A percentile compares a stretch with the other conserved stretches of the same genome.
phyloP scores from a whole-genome alignment of 2,329 filamentous ascomycete genomes.

The Pseudogymnoascus sp. region DNA sequence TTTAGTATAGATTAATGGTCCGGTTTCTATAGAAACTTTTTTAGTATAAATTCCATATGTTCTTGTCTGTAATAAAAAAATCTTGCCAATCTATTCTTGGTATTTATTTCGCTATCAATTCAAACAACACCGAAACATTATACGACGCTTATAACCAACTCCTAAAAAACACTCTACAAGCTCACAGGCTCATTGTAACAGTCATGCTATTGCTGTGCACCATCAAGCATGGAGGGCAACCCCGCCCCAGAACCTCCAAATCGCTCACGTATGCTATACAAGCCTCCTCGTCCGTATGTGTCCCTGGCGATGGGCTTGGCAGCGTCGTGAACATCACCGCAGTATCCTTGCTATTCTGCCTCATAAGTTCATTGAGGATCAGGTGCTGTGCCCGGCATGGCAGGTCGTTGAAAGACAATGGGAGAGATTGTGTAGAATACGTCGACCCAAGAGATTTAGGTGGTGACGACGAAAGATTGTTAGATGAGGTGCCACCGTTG shows the following conservation, averaged over 20 bases:
- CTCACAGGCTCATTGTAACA: slow-evolving; percentile 65
- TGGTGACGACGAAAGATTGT: slow-evolving; percentile 16
- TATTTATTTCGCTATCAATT: slow-evolving; percentile 1
- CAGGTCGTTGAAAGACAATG: slow-evolving; percentile 78
- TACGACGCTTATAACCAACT: slow-evolving; percentile 11
- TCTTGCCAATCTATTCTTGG: background rate
- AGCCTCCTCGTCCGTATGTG: slow-evolving; percentile 58
- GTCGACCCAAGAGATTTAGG: slow-evolving; percentile 29
- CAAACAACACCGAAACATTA: background rate
- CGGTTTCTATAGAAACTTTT: background rate
- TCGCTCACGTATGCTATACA: slow-evolving; percentile 69
- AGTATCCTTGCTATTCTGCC: slow-evolving; percentile 57
- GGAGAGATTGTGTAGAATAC: slow-evolving; percentile 53
- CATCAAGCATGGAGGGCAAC: slow-evolving; percentile 66
- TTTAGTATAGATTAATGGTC: background rate
- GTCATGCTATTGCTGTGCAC: slow-evolving; percentile 88
- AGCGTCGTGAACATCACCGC: slow-evolving; percentile 78
- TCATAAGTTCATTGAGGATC: slow-evolving; percentile 79
- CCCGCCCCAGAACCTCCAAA: slow-evolving; percentile 69
- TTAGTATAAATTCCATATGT: background rate
- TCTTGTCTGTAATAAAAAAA: background rate
- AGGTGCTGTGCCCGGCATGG: slow-evolving; percentile 78
- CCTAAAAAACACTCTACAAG: background rate
- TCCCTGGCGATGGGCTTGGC: slow-evolving; percentile 72
- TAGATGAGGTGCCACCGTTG: slow-evolving; percentile 24